phyloP scores from a whole-genome alignment of 202 grass and related monocot species.

The Cymbopogon flexuosus region DNA sequence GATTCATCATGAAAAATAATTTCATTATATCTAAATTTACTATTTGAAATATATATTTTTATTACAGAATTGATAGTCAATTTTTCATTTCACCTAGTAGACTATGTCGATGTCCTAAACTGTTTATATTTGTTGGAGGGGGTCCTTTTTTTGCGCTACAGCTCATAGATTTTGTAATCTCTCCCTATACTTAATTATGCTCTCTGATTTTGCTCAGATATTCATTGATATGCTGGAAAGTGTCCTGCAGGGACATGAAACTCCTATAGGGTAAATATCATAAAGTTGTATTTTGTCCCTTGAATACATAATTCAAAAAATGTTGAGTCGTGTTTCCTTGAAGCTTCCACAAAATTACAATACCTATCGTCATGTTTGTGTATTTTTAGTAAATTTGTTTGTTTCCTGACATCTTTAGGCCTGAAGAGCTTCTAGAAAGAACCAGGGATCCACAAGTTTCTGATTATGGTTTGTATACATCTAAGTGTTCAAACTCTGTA shows the following conservation, averaged over 20 bases:
- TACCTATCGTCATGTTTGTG: slow-evolving; percentile 13
- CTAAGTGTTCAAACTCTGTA: slow-evolving; percentile 8
- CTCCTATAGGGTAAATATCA: slow-evolving; percentile 67
- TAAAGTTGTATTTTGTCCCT: slow-evolving; percentile 4
- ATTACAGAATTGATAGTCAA: neutral
- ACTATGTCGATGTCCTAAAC: neutral
- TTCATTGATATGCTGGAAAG: slow-evolving; percentile 81
- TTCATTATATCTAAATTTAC: neutral
- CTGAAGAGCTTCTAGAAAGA: slow-evolving; percentile 75
- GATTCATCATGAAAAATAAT: neutral
- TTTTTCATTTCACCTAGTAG: neutral
- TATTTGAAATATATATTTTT: neutral
- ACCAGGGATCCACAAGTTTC: slow-evolving; percentile 64
- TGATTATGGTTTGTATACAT: slow-evolving; percentile 76
- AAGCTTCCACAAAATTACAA: neutral
- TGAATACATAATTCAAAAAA: neutral
- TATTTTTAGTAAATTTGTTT: slow-evolving; percentile 40
- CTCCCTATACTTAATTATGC: slow-evolving; percentile 14
- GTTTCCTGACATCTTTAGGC: slow-evolving; percentile 51
- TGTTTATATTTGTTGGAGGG: neutral
- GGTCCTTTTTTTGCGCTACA: neutral
- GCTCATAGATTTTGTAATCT: neutral
- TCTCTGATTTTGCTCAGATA: slow-evolving; percentile 46
- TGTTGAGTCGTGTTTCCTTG: neutral
- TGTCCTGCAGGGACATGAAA: slow-evolving; percentile 62